These are phyloP conservation scores for Exophiala alcalophila DNA, from an alignment of 2,329 filamentous ascomycete species.

Conservation along the genomic window DNA sequence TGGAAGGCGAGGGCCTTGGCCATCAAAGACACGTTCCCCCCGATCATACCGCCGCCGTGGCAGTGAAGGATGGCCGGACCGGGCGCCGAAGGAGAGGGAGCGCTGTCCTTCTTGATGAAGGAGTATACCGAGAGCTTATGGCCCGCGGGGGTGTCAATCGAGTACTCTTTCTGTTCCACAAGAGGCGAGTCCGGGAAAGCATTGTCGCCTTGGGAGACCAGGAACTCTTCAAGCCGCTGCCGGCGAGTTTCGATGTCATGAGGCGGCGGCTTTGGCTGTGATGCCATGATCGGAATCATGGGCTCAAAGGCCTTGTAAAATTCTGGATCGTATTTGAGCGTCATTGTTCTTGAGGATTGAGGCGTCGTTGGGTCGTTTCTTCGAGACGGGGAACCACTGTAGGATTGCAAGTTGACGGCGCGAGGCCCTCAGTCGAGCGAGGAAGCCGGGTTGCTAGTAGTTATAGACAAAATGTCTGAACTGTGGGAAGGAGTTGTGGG, in stretches of 20 bases:
- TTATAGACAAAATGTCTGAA: no score
- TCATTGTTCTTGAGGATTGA: slow-evolving; percentile 1
- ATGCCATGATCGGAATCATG: slow-evolving; percentile 3
- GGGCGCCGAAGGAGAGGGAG: slow-evolving; percentile 18
- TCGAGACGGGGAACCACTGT: neutral
- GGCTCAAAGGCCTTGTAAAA: slow-evolving; percentile 14
- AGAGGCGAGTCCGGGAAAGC: slow-evolving; percentile 1
- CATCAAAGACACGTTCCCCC: slow-evolving; percentile 25
- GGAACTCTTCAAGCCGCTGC: neutral
- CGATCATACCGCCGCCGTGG: slow-evolving; percentile 33
- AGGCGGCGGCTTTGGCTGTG: slow-evolving; percentile 5
- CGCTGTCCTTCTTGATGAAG: slow-evolving; percentile 5
- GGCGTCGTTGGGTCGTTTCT: neutral
- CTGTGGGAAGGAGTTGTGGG: no score
- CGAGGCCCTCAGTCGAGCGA: no score
- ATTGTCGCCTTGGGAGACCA: neutral
- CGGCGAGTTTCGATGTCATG: slow-evolving; percentile 11
- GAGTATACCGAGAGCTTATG: slow-evolving; percentile 1
- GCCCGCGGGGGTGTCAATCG: slow-evolving; percentile 1
- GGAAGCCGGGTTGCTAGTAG: no score
- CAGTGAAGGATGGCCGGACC: slow-evolving; percentile 30
- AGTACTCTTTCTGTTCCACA: slow-evolving; percentile 9
- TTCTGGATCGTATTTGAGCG: slow-evolving; percentile 12
- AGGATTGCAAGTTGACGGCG: no score
- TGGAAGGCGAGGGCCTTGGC: slow-evolving; percentile 15